Conservation (phyloP, 2,329 filamentous ascomycete species). For the Arthrobotrys megalospora region DNA sequence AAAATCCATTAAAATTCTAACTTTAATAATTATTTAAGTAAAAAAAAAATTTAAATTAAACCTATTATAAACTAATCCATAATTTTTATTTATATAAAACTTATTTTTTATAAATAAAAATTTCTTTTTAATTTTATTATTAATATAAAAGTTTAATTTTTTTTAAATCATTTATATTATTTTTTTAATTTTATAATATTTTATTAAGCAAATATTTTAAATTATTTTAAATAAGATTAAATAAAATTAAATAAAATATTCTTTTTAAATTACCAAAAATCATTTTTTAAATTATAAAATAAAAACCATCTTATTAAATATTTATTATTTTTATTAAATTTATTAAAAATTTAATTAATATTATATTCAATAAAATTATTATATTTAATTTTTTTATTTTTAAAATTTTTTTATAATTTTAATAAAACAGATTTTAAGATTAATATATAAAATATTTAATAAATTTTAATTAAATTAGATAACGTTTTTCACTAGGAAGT, state of each 20-base stretch:
- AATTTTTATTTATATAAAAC: no score
- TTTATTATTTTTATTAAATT: slow-evolving; percentile 26
- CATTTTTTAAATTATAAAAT: neutral
- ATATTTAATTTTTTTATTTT: neutral
- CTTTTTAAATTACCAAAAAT: slow-evolving; percentile 11
- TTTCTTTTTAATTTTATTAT: no score
- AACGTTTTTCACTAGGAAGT: no score
- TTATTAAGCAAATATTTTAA: neutral
- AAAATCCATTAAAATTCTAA: no score
- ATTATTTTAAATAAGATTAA: neutral
- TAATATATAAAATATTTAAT: slow-evolving; percentile 10
- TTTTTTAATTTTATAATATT: neutral
- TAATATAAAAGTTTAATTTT: neutral
- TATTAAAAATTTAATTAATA: neutral
- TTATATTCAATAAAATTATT: neutral
- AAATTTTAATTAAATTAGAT: slow-evolving; percentile 20
- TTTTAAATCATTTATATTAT: no score
- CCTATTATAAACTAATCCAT: no score
- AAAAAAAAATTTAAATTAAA: no score
- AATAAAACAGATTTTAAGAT: neutral
- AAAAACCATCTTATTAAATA: neutral
- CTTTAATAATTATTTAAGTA: no score
- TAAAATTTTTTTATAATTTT: neutral
- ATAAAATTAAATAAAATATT: neutral
- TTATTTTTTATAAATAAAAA: no score